Evolutionary conservation across 176 grass and related monocot genomes (phyloP).

Genomic region (Triticum urartu): DNA sequence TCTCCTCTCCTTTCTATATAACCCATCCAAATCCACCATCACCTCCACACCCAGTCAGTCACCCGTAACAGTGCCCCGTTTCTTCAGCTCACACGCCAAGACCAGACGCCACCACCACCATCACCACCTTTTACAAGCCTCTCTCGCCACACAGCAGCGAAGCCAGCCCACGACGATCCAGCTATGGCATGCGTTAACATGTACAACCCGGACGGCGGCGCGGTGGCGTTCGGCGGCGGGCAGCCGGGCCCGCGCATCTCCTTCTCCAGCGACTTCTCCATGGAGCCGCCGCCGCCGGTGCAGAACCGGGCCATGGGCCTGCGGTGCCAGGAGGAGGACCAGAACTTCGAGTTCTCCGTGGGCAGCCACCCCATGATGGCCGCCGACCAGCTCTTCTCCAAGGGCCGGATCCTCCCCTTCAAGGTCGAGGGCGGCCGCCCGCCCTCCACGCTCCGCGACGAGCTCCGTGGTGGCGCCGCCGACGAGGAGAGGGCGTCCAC

Average conservation of each 20-base stretch:
- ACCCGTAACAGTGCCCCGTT: conserved; percentile 40
- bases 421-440: conserved; percentile 61
- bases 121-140: conserved; percentile 28
- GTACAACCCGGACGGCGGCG: conserved; percentile 69
- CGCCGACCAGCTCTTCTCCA: conserved; percentile 98
- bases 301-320: conserved; percentile 54
- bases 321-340: conserved; percentile 58
- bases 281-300: conserved; percentile 59
- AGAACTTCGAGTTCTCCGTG: conserved; percentile 93
- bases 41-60: neutral
- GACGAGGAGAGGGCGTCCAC: conserved; percentile 29
- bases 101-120: neutral
- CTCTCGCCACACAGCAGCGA: neutral
- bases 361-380: conserved; percentile 87
- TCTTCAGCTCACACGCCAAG: neutral
- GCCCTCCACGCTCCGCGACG: conserved; percentile 56
- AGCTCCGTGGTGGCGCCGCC: conserved; percentile 35
- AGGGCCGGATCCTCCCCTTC: conserved; percentile 83
- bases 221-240: conserved; percentile 34
- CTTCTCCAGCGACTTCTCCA: conserved; percentile 94
- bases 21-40: conserved; percentile 1
- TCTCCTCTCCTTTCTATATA: conserved; percentile 32
- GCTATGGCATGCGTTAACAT: conserved; percentile 95
- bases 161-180: neutral
- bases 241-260: conserved; percentile 67